phyloP scores from a whole-genome alignment of 1,284 basidiomycete genomes.

The Ceratobasidium papillatum region DNA sequence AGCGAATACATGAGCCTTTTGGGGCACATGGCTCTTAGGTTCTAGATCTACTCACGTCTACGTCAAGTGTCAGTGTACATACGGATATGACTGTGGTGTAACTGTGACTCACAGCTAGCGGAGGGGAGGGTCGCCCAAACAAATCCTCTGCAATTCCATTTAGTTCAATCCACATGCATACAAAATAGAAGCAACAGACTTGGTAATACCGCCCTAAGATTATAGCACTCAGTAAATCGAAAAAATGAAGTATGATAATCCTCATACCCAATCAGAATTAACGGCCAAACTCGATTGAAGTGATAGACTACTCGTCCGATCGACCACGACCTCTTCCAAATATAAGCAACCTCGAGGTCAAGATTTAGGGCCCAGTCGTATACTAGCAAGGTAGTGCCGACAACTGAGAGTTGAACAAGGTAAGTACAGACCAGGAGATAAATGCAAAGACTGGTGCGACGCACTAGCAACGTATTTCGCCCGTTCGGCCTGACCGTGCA shows the following conservation, averaged over 20 bases:
- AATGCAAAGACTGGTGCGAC: neutral
- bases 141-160: neutral
- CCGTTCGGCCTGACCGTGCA: neutral
- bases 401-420: neutral
- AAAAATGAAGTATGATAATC: neutral
- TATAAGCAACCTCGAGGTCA: constrained; percentile 5
- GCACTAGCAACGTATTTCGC: constrained; percentile 13
- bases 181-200: neutral
- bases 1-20: neutral
- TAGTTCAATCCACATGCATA: neutral
- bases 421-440: neutral
- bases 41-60: neutral
- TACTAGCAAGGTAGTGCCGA: neutral
- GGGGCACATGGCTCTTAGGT: too few relatives aligned
- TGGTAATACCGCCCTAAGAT: neutral
- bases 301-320: constrained; percentile 13
- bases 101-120: neutral
- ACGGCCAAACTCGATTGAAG: constrained; percentile 13
- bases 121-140: neutral
- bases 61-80: neutral
- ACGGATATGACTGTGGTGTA: too few relatives aligned
- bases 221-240: neutral
- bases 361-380: constrained; percentile 10
- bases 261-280: constrained; percentile 1
- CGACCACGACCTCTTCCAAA: constrained; percentile 3